Conservation (phyloP, 106 monocot genomes). For the Allium fistulosum region DNA sequence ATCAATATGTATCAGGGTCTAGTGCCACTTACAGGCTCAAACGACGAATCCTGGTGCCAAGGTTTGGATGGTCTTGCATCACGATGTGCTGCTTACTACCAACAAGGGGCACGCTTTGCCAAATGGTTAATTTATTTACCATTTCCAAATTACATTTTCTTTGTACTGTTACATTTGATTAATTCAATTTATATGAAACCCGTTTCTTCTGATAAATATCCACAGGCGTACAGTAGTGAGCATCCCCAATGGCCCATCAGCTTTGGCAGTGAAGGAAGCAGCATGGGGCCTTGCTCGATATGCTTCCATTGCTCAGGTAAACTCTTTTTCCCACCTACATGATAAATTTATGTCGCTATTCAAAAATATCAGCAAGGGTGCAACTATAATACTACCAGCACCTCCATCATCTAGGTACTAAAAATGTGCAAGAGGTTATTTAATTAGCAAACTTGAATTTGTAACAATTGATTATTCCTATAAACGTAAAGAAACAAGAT, state of each 20-base stretch:
- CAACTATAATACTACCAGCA: no score
- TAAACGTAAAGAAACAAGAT: no score
- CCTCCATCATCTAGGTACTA: no score
- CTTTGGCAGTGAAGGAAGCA: slow-evolving; percentile 66
- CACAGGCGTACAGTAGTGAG: slow-evolving; percentile 22
- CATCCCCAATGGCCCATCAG: slow-evolving; percentile 63
- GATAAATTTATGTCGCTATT: no score
- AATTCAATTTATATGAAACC: no score
- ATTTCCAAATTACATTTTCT: no score
- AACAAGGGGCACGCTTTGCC: slow-evolving; percentile 43
- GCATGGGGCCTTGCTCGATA: slow-evolving; percentile 66
- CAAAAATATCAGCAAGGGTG: no score
- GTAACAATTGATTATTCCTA: no score
- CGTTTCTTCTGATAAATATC: background rate
- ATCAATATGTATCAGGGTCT: slow-evolving; percentile 50
- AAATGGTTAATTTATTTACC: slow-evolving; percentile 17
- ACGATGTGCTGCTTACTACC: slow-evolving; percentile 35
- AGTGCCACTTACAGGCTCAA: slow-evolving; percentile 83
- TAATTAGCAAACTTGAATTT: no score
- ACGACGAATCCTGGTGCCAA: slow-evolving; percentile 51
- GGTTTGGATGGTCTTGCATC: slow-evolving; percentile 34
- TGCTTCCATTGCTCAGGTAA: slow-evolving; percentile 54
- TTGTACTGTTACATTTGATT: no score
- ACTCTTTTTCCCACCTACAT: no score
- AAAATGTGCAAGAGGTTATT: no score